Conservation (phyloP, 2,329 filamentous ascomycete species). For the Clonostachys byssicola region DNA sequence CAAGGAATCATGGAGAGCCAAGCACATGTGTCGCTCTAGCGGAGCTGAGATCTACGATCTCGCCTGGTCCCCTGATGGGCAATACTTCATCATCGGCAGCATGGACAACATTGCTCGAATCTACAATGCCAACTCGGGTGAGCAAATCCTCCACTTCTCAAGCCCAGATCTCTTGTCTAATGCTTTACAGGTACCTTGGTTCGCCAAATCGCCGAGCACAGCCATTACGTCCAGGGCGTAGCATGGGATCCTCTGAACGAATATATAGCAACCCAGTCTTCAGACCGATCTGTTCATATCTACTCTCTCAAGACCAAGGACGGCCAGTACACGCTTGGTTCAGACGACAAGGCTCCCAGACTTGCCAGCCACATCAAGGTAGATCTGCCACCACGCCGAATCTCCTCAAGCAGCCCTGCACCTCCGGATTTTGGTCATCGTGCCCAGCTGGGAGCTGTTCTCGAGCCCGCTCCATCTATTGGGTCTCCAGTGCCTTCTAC, state of each 20-base stretch:
- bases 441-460: conserved; percentile 55
- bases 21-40: conserved; percentile 94
- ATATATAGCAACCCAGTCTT: conserved; percentile 96
- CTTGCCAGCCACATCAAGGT: conserved; percentile 76
- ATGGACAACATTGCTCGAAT: conserved; percentile 99
- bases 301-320: conserved; percentile 96
- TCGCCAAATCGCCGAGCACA: conserved; percentile 93
- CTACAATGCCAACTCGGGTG: conserved; percentile 90
- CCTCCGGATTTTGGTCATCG: conserved; percentile 75
- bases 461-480: conserved; percentile 48
- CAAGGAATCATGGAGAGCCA: conserved; percentile 94
- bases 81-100: conserved; percentile 96
- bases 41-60: conserved; percentile 97
- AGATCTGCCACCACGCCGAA: conserved; percentile 85
- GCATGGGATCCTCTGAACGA: conserved; percentile 98
- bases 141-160: conserved; percentile 13
- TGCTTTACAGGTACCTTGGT: conserved; percentile 54
- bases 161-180: not conserved
- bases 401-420: conserved; percentile 88
- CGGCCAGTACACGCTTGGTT: conserved; percentile 79
- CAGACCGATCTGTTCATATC: conserved; percentile 95
- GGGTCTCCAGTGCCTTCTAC: conserved; percentile 87
- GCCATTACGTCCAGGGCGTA: conserved; percentile 96
- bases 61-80: conserved; percentile 96
- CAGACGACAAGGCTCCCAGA: conserved; percentile 67